Evolutionary conservation across 257 asterid species (phyloP), one percentile per base, ranked within the genome.

Genomic region (Ajuga chamaepitys): DNA sequence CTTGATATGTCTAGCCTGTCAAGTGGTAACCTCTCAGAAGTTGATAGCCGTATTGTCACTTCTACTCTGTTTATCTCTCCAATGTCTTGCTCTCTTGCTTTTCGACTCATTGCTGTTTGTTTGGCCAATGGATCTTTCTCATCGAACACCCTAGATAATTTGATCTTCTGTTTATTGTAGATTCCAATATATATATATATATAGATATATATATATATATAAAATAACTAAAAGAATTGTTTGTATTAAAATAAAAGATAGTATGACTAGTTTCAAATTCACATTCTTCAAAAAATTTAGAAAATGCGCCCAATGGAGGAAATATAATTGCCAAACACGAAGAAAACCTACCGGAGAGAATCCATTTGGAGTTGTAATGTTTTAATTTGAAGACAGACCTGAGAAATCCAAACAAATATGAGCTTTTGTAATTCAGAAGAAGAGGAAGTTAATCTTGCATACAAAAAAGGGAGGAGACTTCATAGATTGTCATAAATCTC

Each of bases 371-470:
- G 83, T 73, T 82, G 83, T 74, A 79, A 70, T 30, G 94, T 83
- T 67, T 83, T 73, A 70, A 85, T 85, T 64, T 83, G 95, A 80
- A 93, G 90, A 75, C 95, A 89, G 58, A 93, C 97, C 99, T 89
- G 78, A 46, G 48, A 64, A 35, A 79, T 79, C 54, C 54, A 75
- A 68, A 63, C 50, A 58, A 47, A 60, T 71, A 35, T 28, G 28
- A 69, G 64, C 34, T 47, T 44, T 57, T 50, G 52, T 46, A 64
- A 34, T 5, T 66, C 44, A 1, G 26, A 24, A 14, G 53, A 51
- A 38, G 62, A 12, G 47, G 40, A 59, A 38, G 26, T 46, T 18
- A 51, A 72, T 24, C 16, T 47, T 4, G 28, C 45, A 35, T 25
- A 53, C n/a, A 45, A 17, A 46, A 44, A 42, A 10, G 21, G 58